Evolutionary conservation across 1,139 yeast species (phyloP).

Genomic region (Diutina sp.): DNA sequence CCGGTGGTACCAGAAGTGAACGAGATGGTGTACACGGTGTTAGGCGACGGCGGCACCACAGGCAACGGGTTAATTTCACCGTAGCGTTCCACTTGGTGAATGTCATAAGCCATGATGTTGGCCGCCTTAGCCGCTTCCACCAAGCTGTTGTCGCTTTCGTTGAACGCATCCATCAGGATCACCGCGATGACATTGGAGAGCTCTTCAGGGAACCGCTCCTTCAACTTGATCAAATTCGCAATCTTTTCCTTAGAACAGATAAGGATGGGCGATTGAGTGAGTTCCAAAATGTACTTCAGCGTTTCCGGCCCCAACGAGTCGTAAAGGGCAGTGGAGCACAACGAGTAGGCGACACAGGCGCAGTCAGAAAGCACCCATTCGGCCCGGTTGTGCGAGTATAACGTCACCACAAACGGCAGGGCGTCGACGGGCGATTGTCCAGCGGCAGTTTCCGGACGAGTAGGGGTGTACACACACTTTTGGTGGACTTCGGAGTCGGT

Average conservation of each 20-base stretch:
- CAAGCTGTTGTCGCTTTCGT: neutral
- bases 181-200: slow-evolving; percentile 21
- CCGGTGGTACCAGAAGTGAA: slow-evolving; percentile 30
- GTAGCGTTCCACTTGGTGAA: slow-evolving; percentile 17
- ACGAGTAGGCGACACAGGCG: slow-evolving; percentile 38
- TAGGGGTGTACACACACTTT: neutral
- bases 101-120: slow-evolving; percentile 16
- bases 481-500: slow-evolving; percentile 16
- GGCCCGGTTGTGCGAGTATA: slow-evolving; percentile 41
- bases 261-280: slow-evolving; percentile 47
- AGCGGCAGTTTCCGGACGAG: slow-evolving; percentile 12
- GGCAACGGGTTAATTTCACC: slow-evolving; percentile 12
- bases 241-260: slow-evolving; percentile 36
- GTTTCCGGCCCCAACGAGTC: slow-evolving; percentile 54
- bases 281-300: slow-evolving; percentile 41
- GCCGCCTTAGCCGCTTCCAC: slow-evolving; percentile 4
- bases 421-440: slow-evolving; percentile 10
- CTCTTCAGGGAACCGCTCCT: slow-evolving; percentile 15
- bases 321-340: slow-evolving; percentile 49
- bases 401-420: slow-evolving; percentile 34
- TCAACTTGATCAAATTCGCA: slow-evolving; percentile 24
- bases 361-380: slow-evolving; percentile 55
- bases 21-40: slow-evolving; percentile 13
- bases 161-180: slow-evolving; percentile 27
- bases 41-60: slow-evolving; percentile 12